Base-by-base conservation (phyloP, 192 early-diverging fungal species). In the Geosiphon pyriformis region DNA sequence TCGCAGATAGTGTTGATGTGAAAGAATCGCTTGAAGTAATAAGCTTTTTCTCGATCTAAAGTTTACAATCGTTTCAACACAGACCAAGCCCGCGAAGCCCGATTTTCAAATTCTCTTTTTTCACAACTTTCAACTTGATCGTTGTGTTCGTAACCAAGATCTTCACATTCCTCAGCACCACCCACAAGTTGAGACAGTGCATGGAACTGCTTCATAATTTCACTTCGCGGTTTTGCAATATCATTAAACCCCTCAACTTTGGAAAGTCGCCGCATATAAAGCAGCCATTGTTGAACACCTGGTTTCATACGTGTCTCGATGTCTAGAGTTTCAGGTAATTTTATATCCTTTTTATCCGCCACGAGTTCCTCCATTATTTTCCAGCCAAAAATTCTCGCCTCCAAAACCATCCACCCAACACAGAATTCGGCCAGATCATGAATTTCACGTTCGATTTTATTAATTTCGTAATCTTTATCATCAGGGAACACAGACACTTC, bases 321-420 rank as follows among this genome's bases (percentile, higher is more conserved):
- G 56, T 66, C 53, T 0, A 66, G 31, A 20, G 56, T 20, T 30
- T 56, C 50, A 22, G 65, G 65, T 37, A 66, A 18, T 15, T 7
- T 32, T 56, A 52, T n/a, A 37, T 37, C 7, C 15, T 55, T 47
- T 20, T 66, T 66, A 55, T 66, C 34, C 1, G 20, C 17, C 1
- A 17, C 4, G 6, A 66, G 12, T 27, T 29, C 54, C 30, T 66
- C 65, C 25, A 66, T 35, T 12, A 47, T 47, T 46, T 66, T 66
- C 65, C 65, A 66, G n/a, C 34, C 35, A 18, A 66, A 27, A 11
- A 55, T 47, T 25, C 31, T 54, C 29, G 65, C 53, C 29, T 66
- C 65, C 17, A 66, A 56, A 23, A 66, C 65, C 27, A 66, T 42
- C 65, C 65, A 56, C 4, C 65, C 65, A 66, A 66, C 65, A 30